Evolutionary conservation across 148 eudicot genomes (phyloP).

Genomic region (Heliamphora exappendiculata): DNA sequence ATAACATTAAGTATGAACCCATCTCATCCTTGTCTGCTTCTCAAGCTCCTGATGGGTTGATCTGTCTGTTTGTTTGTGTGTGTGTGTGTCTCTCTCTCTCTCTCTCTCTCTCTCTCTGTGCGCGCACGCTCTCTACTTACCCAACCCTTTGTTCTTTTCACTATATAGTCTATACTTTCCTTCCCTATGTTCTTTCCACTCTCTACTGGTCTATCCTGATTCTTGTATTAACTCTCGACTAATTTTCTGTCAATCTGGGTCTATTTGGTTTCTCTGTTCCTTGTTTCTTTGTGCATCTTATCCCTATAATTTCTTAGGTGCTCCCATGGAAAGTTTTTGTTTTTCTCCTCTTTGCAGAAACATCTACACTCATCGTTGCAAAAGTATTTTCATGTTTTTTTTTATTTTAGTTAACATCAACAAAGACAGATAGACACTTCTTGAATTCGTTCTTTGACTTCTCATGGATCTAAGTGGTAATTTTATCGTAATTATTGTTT

Average conservation of each 20-base stretch:
- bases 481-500: not conserved
- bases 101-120: too few relatives aligned
- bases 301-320: not conserved
- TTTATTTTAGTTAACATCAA: not conserved
- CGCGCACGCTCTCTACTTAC: too few relatives aligned
- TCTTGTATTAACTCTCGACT: not conserved
- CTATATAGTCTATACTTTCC: too few relatives aligned
- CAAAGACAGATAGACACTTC: not conserved
- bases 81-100: too few relatives aligned
- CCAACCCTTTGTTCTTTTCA: too few relatives aligned
- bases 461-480: not conserved
- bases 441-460: not conserved
- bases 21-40: too few relatives aligned
- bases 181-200: too few relatives aligned
- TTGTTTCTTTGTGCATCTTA: not conserved
- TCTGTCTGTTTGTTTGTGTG: too few relatives aligned
- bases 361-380: not conserved
- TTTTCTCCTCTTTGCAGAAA: not conserved
- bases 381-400: not conserved
- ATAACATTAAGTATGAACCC: too few relatives aligned
- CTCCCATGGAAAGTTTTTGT: not conserved
- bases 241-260: not conserved
- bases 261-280: not conserved
- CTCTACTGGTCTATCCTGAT: too few relatives aligned
- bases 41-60: too few relatives aligned